Conservation (phyloP, 2,329 filamentous ascomycete genomes). For the Aspergillus tanneri region DNA sequence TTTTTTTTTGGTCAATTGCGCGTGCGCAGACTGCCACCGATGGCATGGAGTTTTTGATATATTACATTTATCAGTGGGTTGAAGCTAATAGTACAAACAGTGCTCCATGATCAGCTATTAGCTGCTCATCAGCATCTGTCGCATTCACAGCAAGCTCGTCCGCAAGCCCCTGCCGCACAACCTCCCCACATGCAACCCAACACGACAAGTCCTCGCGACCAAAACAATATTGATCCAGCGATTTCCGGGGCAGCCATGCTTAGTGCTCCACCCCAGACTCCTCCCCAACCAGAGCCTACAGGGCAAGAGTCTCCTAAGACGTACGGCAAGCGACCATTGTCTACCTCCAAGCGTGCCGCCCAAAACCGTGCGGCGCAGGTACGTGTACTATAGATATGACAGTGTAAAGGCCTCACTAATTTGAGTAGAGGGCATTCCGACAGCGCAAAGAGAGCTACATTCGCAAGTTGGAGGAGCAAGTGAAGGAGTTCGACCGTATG, state of each 20-base stretch:
- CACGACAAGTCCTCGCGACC: slow-evolving; percentile 46
- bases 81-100: slow-evolving; percentile 36
- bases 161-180: slow-evolving; percentile 45
- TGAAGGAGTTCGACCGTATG: slow-evolving; percentile 74
- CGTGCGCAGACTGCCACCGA: background rate
- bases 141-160: slow-evolving; percentile 42
- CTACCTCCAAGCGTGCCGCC: slow-evolving; percentile 91
- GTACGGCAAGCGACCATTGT: slow-evolving; percentile 77
- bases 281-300: slow-evolving; percentile 28
- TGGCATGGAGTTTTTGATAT: background rate
- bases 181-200: slow-evolving; percentile 41
- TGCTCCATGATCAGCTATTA: slow-evolving; percentile 63
- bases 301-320: slow-evolving; percentile 65
- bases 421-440: slow-evolving; percentile 79
- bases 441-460: slow-evolving; percentile 98
- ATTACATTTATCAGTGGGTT: too few relatives aligned
- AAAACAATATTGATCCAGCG: slow-evolving; percentile 59
- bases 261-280: slow-evolving; percentile 38
- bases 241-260: slow-evolving; percentile 55
- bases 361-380: slow-evolving; percentile 98
- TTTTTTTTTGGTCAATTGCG: background rate
- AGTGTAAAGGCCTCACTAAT: slow-evolving; percentile 13
- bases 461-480: slow-evolving; percentile 92
- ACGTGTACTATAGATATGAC: slow-evolving; percentile 35
- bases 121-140: slow-evolving; percentile 48